Evolutionary conservation across 345 rosid genomes (phyloP).

Genomic region (Brassica juncea): DNA sequence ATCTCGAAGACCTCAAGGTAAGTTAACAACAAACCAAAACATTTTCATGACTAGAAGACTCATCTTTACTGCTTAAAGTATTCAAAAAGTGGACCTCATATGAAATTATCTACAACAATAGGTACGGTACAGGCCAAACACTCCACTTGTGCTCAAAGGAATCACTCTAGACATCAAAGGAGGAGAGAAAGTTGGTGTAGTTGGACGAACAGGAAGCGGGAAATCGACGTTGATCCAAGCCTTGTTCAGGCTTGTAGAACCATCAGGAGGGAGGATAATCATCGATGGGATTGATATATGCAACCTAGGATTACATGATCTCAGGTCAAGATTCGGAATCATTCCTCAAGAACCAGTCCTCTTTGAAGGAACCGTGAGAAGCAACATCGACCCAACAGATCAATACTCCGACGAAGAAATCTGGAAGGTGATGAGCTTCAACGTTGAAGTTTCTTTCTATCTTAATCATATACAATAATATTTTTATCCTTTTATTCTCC

Average conservation of each 20-base stretch:
- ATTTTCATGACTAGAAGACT: neutral
- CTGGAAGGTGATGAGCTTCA: conserved; percentile 60
- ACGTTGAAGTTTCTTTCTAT: neutral
- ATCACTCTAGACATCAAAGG: conserved; percentile 70
- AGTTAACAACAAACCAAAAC: conserved; percentile 19
- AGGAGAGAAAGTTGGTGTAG: conserved; percentile 89
- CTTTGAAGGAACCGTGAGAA: conserved; percentile 71
- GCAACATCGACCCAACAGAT: conserved; percentile 85
- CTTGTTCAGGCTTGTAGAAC: conserved; percentile 88
- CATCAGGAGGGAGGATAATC: conserved; percentile 72
- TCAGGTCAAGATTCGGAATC: conserved; percentile 37
- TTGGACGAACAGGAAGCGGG: conserved; percentile 96
- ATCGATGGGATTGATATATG: conserved; percentile 83
- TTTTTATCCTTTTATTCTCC: neutral
- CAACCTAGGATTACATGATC: conserved; percentile 26
- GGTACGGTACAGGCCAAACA: conserved; percentile 88
- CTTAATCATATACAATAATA: neutral
- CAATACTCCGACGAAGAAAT: conserved; percentile 84
- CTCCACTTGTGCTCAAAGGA: conserved; percentile 88
- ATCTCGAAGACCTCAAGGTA: conserved; percentile 81
- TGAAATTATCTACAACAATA: conserved; percentile 36
- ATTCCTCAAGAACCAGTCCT: conserved; percentile 99
- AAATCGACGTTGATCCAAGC: conserved; percentile 94
- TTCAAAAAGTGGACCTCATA: neutral
- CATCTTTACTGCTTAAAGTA: neutral